Evolutionary conservation across 1,139 yeast genomes (phyloP).

Genomic region (Pichia sp.): DNA sequence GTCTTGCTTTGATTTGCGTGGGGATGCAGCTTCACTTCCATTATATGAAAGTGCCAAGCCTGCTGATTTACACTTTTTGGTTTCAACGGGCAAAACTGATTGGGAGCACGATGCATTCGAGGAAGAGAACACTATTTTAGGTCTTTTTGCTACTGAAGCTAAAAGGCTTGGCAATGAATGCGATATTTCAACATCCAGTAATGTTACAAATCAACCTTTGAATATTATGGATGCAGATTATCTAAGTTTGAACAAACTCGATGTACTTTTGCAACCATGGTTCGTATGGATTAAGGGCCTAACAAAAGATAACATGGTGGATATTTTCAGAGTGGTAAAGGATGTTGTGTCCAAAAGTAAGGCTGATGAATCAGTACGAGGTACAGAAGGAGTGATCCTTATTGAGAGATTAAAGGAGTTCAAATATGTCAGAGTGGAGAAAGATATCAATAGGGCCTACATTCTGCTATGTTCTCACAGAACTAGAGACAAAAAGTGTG

Average conservation of each 20-base stretch:
- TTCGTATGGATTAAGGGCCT: conserved; percentile 65
- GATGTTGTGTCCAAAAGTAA: conserved; percentile 29
- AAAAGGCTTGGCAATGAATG: conserved; percentile 23
- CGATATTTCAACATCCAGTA: conserved; percentile 29
- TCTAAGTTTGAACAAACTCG: conserved; percentile 34
- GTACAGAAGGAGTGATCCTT: conserved; percentile 9
- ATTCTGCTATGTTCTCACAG: conserved; percentile 81
- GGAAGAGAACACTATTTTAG: conserved; percentile 40
- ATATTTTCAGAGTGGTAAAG: conserved; percentile 41
- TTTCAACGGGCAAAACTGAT: conserved; percentile 78
- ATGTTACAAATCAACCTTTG: conserved; percentile 17
- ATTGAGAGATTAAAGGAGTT: conserved; percentile 11
- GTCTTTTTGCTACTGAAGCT: conserved; percentile 2
- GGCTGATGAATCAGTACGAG: conserved; percentile 3
- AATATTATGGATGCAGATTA: conserved; percentile 10
- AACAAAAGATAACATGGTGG: conserved; percentile 35
- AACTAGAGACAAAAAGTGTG: conserved; percentile 90
- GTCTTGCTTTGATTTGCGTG: conserved; percentile 45
- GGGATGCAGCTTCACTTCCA: conserved; percentile 31
- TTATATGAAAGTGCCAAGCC: conserved; percentile 70
- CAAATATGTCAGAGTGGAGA: conserved; percentile 27
- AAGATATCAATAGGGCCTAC: conserved; percentile 44
- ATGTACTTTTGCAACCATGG: conserved; percentile 65
- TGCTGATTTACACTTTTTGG: conserved; percentile 62
- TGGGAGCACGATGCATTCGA: conserved; percentile 72